Evolutionary conservation across 805 yeast genomes (phyloP).

Genomic region (Zygosaccharomyces gambellarensis): DNA sequence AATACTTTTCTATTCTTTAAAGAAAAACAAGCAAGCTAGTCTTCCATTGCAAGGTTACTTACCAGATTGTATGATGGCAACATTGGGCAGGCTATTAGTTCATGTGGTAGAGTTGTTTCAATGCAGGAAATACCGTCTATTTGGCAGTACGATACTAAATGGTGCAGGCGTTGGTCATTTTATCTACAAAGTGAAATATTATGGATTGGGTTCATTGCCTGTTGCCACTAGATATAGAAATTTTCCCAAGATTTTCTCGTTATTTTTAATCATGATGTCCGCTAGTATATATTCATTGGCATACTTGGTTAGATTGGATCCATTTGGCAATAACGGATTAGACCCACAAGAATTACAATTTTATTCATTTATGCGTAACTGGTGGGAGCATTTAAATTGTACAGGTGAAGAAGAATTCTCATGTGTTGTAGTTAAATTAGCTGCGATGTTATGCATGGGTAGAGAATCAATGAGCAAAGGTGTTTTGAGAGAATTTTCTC

Average conservation of each 20-base stretch:
- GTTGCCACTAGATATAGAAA: conserved; percentile 52
- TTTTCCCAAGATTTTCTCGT: conserved; percentile 59
- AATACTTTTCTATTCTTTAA: conserved; percentile 21
- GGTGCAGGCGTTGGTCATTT: conserved; percentile 46
- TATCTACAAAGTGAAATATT: conserved; percentile 38
- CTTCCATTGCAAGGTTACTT: conserved; percentile 9
- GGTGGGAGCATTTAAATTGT: conserved; percentile 29
- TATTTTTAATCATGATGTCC: conserved; percentile 49
- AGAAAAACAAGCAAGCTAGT: conserved; percentile 6
- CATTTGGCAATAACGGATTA: conserved; percentile 12
- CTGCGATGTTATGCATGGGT: conserved; percentile 25
- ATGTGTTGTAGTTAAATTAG: conserved; percentile 20
- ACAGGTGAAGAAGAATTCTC: conserved; percentile 34
- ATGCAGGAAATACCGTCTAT: conserved; percentile 49
- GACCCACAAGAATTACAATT: conserved; percentile 26
- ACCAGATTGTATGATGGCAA: conserved; percentile 45
- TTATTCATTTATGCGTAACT: conserved; percentile 28
- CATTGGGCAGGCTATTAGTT: conserved; percentile 53
- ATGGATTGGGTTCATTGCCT: conserved; percentile 48
- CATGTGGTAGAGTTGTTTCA: conserved; percentile 60
- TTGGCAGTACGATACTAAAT: conserved; percentile 61
- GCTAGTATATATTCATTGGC: conserved; percentile 53
- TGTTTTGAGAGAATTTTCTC: conserved; percentile 27
- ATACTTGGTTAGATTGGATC: conserved; percentile 46
- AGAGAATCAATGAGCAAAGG: conserved; percentile 19